Evolutionary conservation across 352 stramenopile species (phyloP).

Genomic region (Pythium chondricola): DNA sequence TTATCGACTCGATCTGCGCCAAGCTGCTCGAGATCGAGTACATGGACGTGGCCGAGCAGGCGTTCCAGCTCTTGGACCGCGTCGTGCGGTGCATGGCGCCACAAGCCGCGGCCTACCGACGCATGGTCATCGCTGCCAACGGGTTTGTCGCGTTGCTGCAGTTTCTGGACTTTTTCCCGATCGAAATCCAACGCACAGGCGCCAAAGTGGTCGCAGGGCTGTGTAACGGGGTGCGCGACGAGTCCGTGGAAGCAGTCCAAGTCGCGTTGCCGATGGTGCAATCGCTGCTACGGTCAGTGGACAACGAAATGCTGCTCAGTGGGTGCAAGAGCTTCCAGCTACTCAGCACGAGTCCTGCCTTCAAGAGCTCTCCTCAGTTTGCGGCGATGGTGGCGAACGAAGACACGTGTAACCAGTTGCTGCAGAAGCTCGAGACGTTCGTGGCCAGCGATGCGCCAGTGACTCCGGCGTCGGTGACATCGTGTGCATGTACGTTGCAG

Average conservation of each 20-base stretch:
- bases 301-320: slow-evolving; percentile 48
- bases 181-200: slow-evolving; percentile 64
- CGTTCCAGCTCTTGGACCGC: slow-evolving; percentile 59
- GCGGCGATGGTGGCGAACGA: slow-evolving; percentile 37
- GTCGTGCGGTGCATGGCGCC: slow-evolving; percentile 25
- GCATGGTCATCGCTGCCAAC: slow-evolving; percentile 45
- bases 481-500: slow-evolving; percentile 8
- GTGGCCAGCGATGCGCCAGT: not conserved
- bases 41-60: slow-evolving; percentile 73
- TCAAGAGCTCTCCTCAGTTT: slow-evolving; percentile 26
- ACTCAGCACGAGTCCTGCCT: slow-evolving; percentile 37
- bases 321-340: slow-evolving; percentile 45
- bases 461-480: not conserved
- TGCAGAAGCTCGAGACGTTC: slow-evolving; percentile 16
- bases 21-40: slow-evolving; percentile 79
- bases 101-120: slow-evolving; percentile 21
- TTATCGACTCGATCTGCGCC: slow-evolving; percentile 54
- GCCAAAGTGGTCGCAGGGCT: slow-evolving; percentile 46
- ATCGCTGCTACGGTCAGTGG: slow-evolving; percentile 38
- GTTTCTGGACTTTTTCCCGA: slow-evolving; percentile 77
- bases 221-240: slow-evolving; percentile 34
- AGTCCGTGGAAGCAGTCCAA: slow-evolving; percentile 23
- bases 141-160: slow-evolving; percentile 64
- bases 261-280: slow-evolving; percentile 38
- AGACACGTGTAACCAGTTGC: slow-evolving; percentile 28